Evolutionary conservation across 768 basidiomycete genomes (phyloP).

Genomic region (Naematelia encephala): DNA sequence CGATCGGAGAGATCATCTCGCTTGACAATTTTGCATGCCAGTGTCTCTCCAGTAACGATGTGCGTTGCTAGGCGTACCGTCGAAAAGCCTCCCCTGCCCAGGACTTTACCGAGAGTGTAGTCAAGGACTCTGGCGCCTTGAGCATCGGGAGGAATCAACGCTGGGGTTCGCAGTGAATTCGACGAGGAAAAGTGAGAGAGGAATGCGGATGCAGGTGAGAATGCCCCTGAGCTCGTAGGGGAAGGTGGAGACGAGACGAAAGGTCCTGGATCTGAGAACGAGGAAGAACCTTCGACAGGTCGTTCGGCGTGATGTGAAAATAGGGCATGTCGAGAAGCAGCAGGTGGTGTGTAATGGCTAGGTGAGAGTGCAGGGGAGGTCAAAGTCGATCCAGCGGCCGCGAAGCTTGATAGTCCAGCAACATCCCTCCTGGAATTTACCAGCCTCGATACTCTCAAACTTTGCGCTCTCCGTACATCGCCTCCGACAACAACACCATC

Average conservation of each 20-base stretch:
- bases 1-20: conserved; percentile 48
- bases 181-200: conserved; percentile 43
- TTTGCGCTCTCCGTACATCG: conserved; percentile 1
- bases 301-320: conserved; percentile 44
- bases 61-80: conserved; percentile 68
- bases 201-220: conserved; percentile 51
- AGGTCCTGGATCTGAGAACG: conserved; percentile 29
- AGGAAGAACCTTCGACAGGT: background rate
- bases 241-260: conserved; percentile 30
- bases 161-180: conserved; percentile 19
- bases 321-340: conserved; percentile 40
- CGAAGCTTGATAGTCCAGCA: conserved; percentile 14
- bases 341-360: conserved; percentile 30
- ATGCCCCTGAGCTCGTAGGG: conserved; percentile 33
- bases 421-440: conserved; percentile 2
- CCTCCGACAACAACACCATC: background rate
- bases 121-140: conserved; percentile 67
- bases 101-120: conserved; percentile 69
- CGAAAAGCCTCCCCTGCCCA: conserved; percentile 79
- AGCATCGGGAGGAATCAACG: conserved; percentile 54
- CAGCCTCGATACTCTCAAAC: conserved; percentile 6
- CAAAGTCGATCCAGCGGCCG: conserved; percentile 29
- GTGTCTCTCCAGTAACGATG: conserved; percentile 62
- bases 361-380: conserved; percentile 9
- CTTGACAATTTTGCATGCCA: conserved; percentile 78